These are phyloP conservation scores for Fragaria vesca DNA, from an alignment of 306 rosid genomes.

Conservation along the genomic window DNA sequence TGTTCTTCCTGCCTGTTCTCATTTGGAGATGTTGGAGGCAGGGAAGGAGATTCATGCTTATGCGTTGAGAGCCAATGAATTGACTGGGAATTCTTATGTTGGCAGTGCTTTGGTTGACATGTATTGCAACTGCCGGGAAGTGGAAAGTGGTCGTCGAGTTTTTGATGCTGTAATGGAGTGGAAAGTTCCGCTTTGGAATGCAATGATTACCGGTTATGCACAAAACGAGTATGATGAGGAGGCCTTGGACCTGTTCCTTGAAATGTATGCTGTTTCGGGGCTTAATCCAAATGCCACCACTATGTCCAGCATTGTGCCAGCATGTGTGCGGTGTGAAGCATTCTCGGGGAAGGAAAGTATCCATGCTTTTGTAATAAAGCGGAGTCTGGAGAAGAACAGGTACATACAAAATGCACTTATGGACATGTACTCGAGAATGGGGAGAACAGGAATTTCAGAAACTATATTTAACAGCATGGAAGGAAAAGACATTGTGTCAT, in stretches of 20 bases:
- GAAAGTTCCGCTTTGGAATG: constrained; percentile 66
- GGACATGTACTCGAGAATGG: constrained; percentile 82
- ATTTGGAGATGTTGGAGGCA: constrained; percentile 56
- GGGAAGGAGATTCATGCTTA: constrained; percentile 73
- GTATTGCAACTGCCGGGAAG: constrained; percentile 72
- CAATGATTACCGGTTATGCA: constrained; percentile 73
- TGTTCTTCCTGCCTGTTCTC: constrained; percentile 81
- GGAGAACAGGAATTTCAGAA: constrained; percentile 48
- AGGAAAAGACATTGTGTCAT: constrained; percentile 62
- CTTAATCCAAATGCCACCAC: constrained; percentile 61
- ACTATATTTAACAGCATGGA: constrained; percentile 54
- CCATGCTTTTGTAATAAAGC: constrained; percentile 63
- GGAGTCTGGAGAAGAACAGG: constrained; percentile 56
- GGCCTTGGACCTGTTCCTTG: constrained; percentile 61
- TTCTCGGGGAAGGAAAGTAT: constrained; percentile 55
- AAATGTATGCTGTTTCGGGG: constrained; percentile 45
- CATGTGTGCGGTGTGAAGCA: constrained; percentile 46
- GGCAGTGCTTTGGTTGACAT: constrained; percentile 82
- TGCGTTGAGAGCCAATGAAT: constrained; percentile 46
- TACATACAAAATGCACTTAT: constrained; percentile 77
- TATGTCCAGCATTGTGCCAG: constrained; percentile 69
- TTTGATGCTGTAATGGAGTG: constrained; percentile 44
- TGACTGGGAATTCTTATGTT: constrained; percentile 62
- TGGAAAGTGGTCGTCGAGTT: constrained; percentile 53
- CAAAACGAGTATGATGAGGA: constrained; percentile 58